Conservation (phyloP, 805 yeast genomes). For the Brettanomyces custersianus region DNA sequence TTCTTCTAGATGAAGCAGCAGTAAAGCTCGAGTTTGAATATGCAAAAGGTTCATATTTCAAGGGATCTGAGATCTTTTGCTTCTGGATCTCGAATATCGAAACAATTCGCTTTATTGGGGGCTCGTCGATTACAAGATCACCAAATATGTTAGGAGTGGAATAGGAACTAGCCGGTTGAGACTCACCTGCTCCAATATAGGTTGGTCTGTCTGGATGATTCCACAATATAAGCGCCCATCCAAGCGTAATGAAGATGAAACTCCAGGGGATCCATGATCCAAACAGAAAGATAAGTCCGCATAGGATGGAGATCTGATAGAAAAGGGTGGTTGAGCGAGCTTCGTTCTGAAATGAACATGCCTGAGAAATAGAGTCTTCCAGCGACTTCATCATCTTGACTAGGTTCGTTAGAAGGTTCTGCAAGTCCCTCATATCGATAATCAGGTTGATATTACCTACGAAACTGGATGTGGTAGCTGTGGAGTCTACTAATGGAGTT, state of each 20-base stretch:
- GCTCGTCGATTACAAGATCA: slow-evolving; percentile 51
- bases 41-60: slow-evolving; percentile 52
- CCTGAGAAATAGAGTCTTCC: slow-evolving; percentile 48
- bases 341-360: slow-evolving; percentile 68
- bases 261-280: slow-evolving; percentile 59
- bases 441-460: slow-evolving; percentile 20
- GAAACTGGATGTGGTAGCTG: neutral
- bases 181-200: slow-evolving; percentile 5
- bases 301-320: slow-evolving; percentile 31
- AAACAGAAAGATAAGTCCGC: slow-evolving; percentile 32
- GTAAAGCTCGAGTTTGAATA: slow-evolving; percentile 50
- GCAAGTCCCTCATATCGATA: slow-evolving; percentile 66
- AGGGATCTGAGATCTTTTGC: slow-evolving; percentile 45
- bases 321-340: slow-evolving; percentile 53
- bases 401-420: slow-evolving; percentile 49
- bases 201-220: slow-evolving; percentile 50
- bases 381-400: slow-evolving; percentile 39
- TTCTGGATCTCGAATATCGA: slow-evolving; percentile 73
- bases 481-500: neutral
- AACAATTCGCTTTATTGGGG: slow-evolving; percentile 50
- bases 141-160: neutral
- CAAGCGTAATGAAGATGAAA: slow-evolving; percentile 40
- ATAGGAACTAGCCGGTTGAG: neutral
- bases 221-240: slow-evolving; percentile 45
- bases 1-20: slow-evolving; percentile 2